phyloP scores from a whole-genome alignment of 2,329 filamentous ascomycete genomes.

The Pseudopithomyces maydicus region DNA sequence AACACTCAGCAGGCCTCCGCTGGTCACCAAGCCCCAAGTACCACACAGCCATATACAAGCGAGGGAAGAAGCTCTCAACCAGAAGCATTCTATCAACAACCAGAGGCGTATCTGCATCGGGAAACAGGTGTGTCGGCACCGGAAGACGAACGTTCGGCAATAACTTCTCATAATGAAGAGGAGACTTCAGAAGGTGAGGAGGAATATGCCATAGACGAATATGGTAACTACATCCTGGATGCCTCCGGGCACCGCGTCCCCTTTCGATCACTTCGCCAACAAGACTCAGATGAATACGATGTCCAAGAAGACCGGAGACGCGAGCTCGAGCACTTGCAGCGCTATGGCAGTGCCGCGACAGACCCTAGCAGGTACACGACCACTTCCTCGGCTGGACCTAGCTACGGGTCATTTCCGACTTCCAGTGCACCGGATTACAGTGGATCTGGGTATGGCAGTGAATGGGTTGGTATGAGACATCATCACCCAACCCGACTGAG shows the following conservation, averaged over 20 bases:
- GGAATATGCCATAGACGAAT: conserved; percentile 43
- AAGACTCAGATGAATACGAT: conserved; percentile 59
- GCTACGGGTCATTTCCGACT: conserved; percentile 25
- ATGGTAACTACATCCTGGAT: conserved; percentile 45
- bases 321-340: conserved; percentile 54
- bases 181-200: conserved; percentile 44
- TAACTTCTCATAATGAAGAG: conserved; percentile 40
- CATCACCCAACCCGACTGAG: conserved; percentile 47
- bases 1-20: conserved; percentile 19
- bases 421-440: conserved; percentile 40
- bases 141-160: conserved; percentile 44
- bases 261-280: conserved; percentile 37
- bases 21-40: conserved; percentile 22
- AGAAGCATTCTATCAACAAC: conserved; percentile 47
- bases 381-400: conserved; percentile 28
- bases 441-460: conserved; percentile 43
- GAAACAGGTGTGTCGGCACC: conserved; percentile 26
- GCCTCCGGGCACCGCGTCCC: conserved; percentile 41
- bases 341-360: conserved; percentile 48
- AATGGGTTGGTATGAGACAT: conserved; percentile 45
- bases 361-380: conserved; percentile 36
- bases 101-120: conserved; percentile 43
- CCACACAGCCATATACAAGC: conserved; percentile 25
- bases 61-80: conserved; percentile 36
- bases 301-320: conserved; percentile 56